Evolutionary conservation across 2,329 filamentous ascomycete species (phyloP).

Genomic region (Exophiala alcalophila): DNA sequence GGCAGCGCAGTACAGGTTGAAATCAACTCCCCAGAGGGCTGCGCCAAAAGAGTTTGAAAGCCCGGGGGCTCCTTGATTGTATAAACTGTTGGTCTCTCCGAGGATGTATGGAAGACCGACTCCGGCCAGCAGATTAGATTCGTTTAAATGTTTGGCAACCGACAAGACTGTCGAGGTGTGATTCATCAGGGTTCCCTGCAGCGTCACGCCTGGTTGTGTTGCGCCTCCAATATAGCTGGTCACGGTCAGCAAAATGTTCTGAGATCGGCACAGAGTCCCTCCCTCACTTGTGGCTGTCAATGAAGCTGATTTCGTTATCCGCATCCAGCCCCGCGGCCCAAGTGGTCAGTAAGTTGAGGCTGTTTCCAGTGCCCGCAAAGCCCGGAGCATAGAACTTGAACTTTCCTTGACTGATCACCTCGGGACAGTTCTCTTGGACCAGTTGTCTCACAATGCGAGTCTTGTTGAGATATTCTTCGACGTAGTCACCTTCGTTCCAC

Average conservation of each 20-base stretch:
- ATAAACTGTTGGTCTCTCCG: conserved; percentile 62
- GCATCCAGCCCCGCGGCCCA: conserved; percentile 55
- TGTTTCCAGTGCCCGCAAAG: conserved; percentile 54
- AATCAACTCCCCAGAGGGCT: conserved; percentile 63
- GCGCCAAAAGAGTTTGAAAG: conserved; percentile 65
- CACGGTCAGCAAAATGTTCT: conserved; percentile 6
- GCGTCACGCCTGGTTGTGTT: conserved; percentile 57
- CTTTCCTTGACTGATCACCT: conserved; percentile 40
- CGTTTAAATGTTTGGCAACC: conserved; percentile 51
- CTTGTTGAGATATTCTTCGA: conserved; percentile 57
- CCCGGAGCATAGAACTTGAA: conserved; percentile 59
- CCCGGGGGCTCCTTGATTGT: conserved; percentile 59
- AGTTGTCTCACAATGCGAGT: conserved; percentile 49
- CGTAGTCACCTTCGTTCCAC: conserved; percentile 57
- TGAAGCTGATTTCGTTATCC: conserved; percentile 51
- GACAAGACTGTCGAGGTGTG: conserved; percentile 54
- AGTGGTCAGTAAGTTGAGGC: conserved; percentile 49
- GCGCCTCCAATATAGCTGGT: conserved; percentile 62
- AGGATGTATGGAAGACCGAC: conserved; percentile 53
- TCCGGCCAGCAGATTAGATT: conserved; percentile 45
- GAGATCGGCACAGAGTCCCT: not conserved
- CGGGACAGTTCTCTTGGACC: conserved; percentile 51
- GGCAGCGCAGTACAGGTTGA: conserved; percentile 57
- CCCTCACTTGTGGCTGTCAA: conserved; percentile 59
- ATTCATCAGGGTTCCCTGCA: conserved; percentile 63